Conservation (phyloP, 2,329 filamentous ascomycete genomes). For the Coniochaeta prunicola region DNA sequence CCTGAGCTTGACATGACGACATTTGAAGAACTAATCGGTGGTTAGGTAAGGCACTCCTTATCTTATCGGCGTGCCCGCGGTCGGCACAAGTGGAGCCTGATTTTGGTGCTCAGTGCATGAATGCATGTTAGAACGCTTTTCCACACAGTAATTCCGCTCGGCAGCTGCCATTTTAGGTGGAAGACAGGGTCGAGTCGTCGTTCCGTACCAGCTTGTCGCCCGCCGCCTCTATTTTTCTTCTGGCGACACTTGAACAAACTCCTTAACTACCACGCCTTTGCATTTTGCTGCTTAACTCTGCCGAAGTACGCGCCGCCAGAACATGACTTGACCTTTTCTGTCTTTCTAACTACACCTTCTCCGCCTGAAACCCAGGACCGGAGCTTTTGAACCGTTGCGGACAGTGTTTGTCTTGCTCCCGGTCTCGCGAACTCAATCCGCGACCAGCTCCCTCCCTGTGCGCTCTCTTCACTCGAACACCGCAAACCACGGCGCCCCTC, state of each 20-base stretch:
- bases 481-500: not conserved
- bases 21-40: too few species aligned
- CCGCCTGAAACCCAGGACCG: not conserved
- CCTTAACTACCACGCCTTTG: not conserved
- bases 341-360: not conserved
- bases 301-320: too few species aligned
- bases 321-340: not conserved
- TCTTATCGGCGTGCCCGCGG: not conserved
- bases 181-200: not conserved
- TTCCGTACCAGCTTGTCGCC: not conserved
- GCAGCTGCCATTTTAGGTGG: not conserved
- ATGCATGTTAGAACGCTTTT: too few species aligned
- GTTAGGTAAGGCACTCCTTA: too few species aligned
- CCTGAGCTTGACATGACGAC: too few species aligned
- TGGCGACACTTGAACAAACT: not conserved
- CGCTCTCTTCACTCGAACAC: not conserved
- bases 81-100: not conserved
- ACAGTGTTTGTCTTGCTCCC: not conserved
- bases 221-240: slow-evolving; percentile 1
- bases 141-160: not conserved
- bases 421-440: not conserved
- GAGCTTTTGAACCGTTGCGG: not conserved
- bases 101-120: not conserved
- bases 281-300: not conserved
- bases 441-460: not conserved